phyloP scores from a whole-genome alignment of 1,284 basidiomycete genomes.

The Moesziomyces parantarcticus region DNA sequence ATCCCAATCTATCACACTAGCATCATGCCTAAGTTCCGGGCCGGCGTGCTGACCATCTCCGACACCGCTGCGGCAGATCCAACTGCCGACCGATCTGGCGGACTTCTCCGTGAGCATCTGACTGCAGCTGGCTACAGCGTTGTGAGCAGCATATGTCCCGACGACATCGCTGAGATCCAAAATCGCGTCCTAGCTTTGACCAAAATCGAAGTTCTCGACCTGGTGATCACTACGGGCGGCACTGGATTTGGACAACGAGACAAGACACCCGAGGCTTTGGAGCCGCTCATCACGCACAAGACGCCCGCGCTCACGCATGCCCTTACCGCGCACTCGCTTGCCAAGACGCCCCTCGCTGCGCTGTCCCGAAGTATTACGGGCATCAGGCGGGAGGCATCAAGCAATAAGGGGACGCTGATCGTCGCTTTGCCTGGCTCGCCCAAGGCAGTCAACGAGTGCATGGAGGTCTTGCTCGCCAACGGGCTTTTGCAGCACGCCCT shows the following conservation, averaged over 20 bases:
- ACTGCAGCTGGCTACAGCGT: slow-evolving; percentile 11
- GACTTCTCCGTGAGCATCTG: slow-evolving; percentile 27
- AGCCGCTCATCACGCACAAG: slow-evolving; percentile 77
- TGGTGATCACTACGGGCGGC: slow-evolving; percentile 79
- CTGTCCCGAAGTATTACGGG: slow-evolving; percentile 84
- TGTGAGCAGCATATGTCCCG: slow-evolving; percentile 22
- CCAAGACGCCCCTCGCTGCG: slow-evolving; percentile 81
- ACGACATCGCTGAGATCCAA: slow-evolving; percentile 26
- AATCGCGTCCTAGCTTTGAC: slow-evolving; percentile 6
- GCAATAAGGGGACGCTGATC: slow-evolving; percentile 73
- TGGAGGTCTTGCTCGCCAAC: slow-evolving; percentile 74
- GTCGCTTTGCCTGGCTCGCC: slow-evolving; percentile 84
- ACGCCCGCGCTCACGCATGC: slow-evolving; percentile 84
- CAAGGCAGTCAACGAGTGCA: slow-evolving; percentile 83
- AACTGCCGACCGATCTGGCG: slow-evolving; percentile 47
- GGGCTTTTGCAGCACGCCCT: slow-evolving; percentile 77
- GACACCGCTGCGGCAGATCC: slow-evolving; percentile 46
- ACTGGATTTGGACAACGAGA: slow-evolving; percentile 85
- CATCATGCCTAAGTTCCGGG: slow-evolving; percentile 12
- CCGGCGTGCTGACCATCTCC: slow-evolving; percentile 44
- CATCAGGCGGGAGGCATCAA: slow-evolving; percentile 67
- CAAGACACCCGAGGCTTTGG: slow-evolving; percentile 82
- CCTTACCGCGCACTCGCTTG: slow-evolving; percentile 76
- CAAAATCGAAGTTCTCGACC: slow-evolving; percentile 18
- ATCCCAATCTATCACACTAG: not conserved